Evolutionary conservation across 2,329 filamentous ascomycete species (phyloP), one percentile per base, ranked within the genome.

Genomic region (Bipolaris sorokiniana): DNA sequence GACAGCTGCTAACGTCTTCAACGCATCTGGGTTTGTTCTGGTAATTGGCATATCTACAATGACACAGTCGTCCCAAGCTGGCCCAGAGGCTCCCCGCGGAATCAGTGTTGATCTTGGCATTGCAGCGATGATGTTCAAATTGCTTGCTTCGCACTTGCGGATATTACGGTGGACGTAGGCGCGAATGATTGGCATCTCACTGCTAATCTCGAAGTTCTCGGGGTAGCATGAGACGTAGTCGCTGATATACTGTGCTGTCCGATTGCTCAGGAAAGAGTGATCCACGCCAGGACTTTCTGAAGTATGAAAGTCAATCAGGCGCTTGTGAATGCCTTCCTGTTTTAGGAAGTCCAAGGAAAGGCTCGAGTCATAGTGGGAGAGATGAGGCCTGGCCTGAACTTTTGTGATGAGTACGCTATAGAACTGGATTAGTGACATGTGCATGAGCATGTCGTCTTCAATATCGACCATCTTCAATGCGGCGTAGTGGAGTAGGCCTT

Each of bases 401-500:
- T 79, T 78, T 31, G 76, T 75, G 28, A 88, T 76, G 2, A 87
- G 71, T n/a, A 83, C 79, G 18, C 80, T 78, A 66, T 80, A 85
- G 70, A 87, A 87, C 59, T 84, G 81, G 57, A 88, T 76, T 40
- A 86, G 73, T 5, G 82, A 84, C 75, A 85, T 82, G 61, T 86
- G 81, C 83, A 87, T 84, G 46, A 88, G 74, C 3, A 87, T 79
- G 66, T 88, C 85, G 31, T 80, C 80, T 44, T 78, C 73, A 2
- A 74, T 78, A 58, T 88, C 81, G 2, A 87, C 81, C 84, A 87
- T 87, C 40, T 79, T 77, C 47, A 78, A 71, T 3, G 82, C 76
- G 5, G 81, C 82, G 55, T 86, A 88, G 33, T 86, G 81, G 2
- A 88, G 75, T 7, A 88, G 70, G 42, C 81, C 77, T 52, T 76